These are phyloP conservation scores for Pythium sp. DNA, from an alignment of 352 stramenopile species.

Conservation along the genomic window DNA sequence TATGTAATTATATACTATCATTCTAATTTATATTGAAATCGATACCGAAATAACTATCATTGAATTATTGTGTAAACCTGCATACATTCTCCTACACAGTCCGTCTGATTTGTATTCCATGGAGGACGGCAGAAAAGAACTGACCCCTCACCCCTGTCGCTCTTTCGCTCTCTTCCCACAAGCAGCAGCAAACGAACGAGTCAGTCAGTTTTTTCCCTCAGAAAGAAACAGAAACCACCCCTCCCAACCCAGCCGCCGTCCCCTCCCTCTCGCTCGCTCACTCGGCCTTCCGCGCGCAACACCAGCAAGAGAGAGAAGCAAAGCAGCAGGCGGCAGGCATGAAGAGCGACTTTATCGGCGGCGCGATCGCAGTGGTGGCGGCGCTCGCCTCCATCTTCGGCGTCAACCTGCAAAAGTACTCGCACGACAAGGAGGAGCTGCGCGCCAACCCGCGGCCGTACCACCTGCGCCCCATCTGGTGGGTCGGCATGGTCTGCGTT, in stretches of 20 bases:
- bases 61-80: neutral
- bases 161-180: neutral
- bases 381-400: constrained; percentile 87
- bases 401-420: constrained; percentile 91
- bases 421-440: constrained; percentile 81
- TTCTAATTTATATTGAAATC: neutral
- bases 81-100: neutral
- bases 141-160: neutral
- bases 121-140: neutral
- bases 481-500: constrained; percentile 86
- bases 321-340: constrained; percentile 28
- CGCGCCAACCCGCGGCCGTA: constrained; percentile 73
- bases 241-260: neutral
- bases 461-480: constrained; percentile 82
- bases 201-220: constrained; percentile 9
- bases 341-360: constrained; percentile 78
- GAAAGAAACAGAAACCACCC: neutral
- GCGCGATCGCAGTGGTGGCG: constrained; percentile 69
- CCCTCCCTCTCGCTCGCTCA: neutral
- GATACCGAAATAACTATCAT: neutral
- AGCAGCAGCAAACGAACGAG: neutral
- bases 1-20: accelerated
- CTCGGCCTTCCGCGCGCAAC: neutral
- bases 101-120: neutral
- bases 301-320: neutral